Evolutionary conservation across 257 asterid genomes (phyloP), one percentile per base, ranked within the genome.

Genomic region (Lycium ferocissimum): DNA sequence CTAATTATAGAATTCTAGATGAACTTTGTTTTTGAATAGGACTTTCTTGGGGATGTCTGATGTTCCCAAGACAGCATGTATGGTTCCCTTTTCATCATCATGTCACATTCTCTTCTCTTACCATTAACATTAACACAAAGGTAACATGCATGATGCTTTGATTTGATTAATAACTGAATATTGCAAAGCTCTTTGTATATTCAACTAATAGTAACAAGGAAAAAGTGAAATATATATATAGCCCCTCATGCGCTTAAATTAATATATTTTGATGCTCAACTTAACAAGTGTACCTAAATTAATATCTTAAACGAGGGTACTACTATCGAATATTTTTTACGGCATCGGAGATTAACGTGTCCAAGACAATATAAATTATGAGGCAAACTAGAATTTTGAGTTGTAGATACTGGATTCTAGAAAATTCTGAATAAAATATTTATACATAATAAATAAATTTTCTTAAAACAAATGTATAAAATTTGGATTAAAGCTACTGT

Each of bases 21-120:
- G 33, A 45, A 72, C 5, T 45, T 72, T 72, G 57, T 10, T 9
- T 45, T 72, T 45, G 8, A 45, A 4, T 45, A 72, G 5, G 80
- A 80, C 12, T 80, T 38, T 40, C 54, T 58, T 38, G 57, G 40
- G 12, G 63, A 12, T 9, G 73, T 40, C 43, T 59, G 88, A 87
- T 81, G 88, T 85, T 87, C 86, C 89, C 86, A 75, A 86, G 85
- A 18, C 79, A 85, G 47, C 81, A 73, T 72, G 58, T 72, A 72
- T 72, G 58, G 56, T 72, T 45, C 58, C 80, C 80, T 72, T 72
- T 72, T 45, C 58, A 11, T 58, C 80, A 72, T 45, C 80, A 72
- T 73, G 5, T 49, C 81, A 75, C 20, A 11, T 75, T 49, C 49
- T 49, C 20, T 75, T 49, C 20, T 47, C 3, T 6, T 47, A 12